phyloP scores from a whole-genome alignment of 345 rosid genomes.

The Dimocarpus longan region DNA sequence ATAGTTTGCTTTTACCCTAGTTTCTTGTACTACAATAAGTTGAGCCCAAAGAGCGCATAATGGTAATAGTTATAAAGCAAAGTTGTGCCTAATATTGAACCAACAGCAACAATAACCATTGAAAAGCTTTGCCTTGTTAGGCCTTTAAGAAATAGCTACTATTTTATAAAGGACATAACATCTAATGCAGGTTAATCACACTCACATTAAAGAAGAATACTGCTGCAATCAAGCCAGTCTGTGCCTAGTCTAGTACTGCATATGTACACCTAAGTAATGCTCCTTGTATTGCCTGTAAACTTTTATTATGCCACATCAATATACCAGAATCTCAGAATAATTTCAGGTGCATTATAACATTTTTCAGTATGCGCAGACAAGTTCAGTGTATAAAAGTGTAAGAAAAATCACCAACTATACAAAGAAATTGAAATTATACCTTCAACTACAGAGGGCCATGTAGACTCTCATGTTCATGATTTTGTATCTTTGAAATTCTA shows the following conservation, averaged over 20 bases:
- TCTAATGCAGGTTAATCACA: too few relatives aligned
- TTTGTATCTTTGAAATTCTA: too few relatives aligned
- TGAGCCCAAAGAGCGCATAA: background rate
- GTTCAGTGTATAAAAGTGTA: too few relatives aligned
- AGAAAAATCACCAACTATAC: too few relatives aligned
- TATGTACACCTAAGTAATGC: slow-evolving; percentile 79
- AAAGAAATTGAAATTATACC: too few relatives aligned
- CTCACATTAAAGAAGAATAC: slow-evolving; percentile 95
- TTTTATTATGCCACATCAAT: slow-evolving; percentile 3
- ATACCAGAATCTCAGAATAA: slow-evolving; percentile 23
- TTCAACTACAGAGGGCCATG: too few relatives aligned
- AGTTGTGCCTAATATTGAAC: background rate
- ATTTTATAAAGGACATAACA: slow-evolving; percentile 5
- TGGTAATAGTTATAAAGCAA: background rate
- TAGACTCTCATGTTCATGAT: too few relatives aligned
- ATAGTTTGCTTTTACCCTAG: too few relatives aligned
- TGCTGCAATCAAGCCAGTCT: slow-evolving; percentile 94
- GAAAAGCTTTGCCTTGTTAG: background rate
- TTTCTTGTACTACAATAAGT: background rate
- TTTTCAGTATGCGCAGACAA: too few relatives aligned
- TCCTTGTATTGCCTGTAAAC: slow-evolving; percentile 75
- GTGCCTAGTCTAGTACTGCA: slow-evolving; percentile 90
- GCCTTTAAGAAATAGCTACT: background rate
- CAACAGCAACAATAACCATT: background rate
- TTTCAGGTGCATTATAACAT: slow-evolving; percentile 12